phyloP scores from a whole-genome alignment of 768 basidiomycete genomes.

The Russula sp. region DNA sequence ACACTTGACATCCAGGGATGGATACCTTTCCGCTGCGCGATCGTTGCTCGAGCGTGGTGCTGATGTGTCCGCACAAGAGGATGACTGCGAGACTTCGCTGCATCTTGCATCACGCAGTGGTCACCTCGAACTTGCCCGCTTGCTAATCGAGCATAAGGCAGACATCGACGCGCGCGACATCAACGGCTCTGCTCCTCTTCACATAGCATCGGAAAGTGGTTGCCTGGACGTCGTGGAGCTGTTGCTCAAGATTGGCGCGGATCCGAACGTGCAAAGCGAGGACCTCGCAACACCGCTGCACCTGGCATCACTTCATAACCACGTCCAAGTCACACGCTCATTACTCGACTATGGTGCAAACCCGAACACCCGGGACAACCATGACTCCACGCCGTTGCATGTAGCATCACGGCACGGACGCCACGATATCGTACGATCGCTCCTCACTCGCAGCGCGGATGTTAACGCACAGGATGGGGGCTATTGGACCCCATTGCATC shows the following conservation, averaged over 20 bases:
- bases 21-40: not conserved
- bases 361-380: not conserved
- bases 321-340: not conserved
- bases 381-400: not conserved
- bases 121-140: constrained; percentile 10
- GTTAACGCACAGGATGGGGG: not conserved
- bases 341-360: not conserved
- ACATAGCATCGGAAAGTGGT: not conserved
- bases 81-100: constrained; percentile 28
- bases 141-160: not conserved
- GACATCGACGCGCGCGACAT: not conserved
- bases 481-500: not conserved
- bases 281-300: not conserved
- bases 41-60: not conserved
- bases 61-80: not conserved
- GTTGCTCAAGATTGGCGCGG: not conserved
- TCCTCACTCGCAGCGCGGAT: not conserved
- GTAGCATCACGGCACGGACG: not conserved
- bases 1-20: not conserved
- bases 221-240: not conserved
- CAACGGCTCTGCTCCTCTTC: not conserved
- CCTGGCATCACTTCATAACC: not conserved
- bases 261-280: not conserved
- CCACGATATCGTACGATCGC: not conserved
- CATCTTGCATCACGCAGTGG: constrained; percentile 17